A percentile compares a stretch with the other conserved stretches of the same genome.
These are phyloP conservation scores for Bifiguratus adelaidae DNA, from an alignment of 192 early-diverging fungal genomes.

Conservation along the genomic window DNA sequence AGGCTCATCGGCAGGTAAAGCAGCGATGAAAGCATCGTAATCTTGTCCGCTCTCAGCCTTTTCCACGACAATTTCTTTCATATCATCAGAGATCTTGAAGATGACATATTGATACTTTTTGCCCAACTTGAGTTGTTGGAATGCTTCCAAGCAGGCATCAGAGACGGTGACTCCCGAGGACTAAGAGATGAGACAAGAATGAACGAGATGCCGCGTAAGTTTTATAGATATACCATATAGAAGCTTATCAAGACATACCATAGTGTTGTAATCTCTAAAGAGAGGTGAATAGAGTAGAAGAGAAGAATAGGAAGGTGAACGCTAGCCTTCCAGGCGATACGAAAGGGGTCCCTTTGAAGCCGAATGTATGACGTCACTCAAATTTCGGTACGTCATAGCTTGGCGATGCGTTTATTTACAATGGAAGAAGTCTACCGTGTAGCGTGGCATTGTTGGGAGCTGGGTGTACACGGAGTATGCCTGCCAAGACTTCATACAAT, in stretches of 20 bases:
- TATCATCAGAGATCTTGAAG: slow-evolving; percentile 67
- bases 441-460: slow-evolving; percentile 68
- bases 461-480: slow-evolving; percentile 40
- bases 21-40: slow-evolving; percentile 60
- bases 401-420: too few species aligned
- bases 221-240: too few species aligned
- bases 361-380: too few species aligned
- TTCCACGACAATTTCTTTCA: slow-evolving; percentile 58
- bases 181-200: slow-evolving; percentile 21
- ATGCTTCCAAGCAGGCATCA: slow-evolving; percentile 47
- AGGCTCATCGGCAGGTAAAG: slow-evolving; percentile 56
- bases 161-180: slow-evolving; percentile 66
- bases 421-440: too few species aligned
- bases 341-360: too few species aligned
- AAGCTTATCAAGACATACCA: too few species aligned
- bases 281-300: too few species aligned
- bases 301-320: too few species aligned
- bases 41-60: slow-evolving; percentile 25
- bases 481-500: slow-evolving; percentile 54
- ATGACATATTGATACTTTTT: slow-evolving; percentile 70
- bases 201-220: too few species aligned
- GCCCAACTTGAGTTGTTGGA: slow-evolving; percentile 62
- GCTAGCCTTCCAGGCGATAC: too few species aligned
- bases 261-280: too few species aligned
- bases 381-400: too few species aligned